Evolutionary conservation across 805 yeast species (phyloP), one percentile per base, ranked within the genome.

Genomic region (Komagataella phaffii): DNA sequence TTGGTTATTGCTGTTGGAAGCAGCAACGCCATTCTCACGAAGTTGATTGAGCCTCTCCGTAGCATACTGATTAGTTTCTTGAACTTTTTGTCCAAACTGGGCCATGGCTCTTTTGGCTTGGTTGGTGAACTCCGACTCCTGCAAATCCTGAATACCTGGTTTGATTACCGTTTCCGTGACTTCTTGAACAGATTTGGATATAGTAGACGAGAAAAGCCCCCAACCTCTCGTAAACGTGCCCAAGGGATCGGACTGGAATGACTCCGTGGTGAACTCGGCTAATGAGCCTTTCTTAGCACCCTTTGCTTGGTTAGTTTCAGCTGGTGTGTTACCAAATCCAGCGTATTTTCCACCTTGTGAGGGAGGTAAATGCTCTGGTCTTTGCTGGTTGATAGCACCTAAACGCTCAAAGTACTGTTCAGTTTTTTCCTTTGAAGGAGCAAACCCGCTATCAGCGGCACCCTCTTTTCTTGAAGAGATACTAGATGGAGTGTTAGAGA

Each of bases 71-170:
- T 95, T 85, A 0, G 96, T 88, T 58, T 89, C 95, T 64, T 86
- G 95, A 70, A 91, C 85, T 62, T 82, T 88, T 63, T 87, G 95
- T 49, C 97, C 96, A 70, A 91, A 93, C 71, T 93, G 97, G 53
- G 88, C 83, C 77, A 95, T 87, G n/a, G 98, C 98, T 58, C 88
- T 79, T 56, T 77, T 81, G 3, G 98, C 93, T 61, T 88, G 95
- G 52, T 68, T 72, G 21, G 95, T 80, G 47, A 87, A 66, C 53
- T 93, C 98, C 55, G 86, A 80, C 55, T 82, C 88, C 44, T 83
- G 79, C 58, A 93, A 74, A 61, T 85, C 89, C 62, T 81, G 81
- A 63, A 88, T 75, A 48, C 93, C 81, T n/a, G 99, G 99, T 63
- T 87, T 88, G 57, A 93, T 89, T 50, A 89, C 96, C 7, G 81